Percentiles rank a stretch among this genome's conserved stretches.
Evolutionary conservation across 306 rosid species (phyloP).

Genomic region (Cercis canadensis): DNA sequence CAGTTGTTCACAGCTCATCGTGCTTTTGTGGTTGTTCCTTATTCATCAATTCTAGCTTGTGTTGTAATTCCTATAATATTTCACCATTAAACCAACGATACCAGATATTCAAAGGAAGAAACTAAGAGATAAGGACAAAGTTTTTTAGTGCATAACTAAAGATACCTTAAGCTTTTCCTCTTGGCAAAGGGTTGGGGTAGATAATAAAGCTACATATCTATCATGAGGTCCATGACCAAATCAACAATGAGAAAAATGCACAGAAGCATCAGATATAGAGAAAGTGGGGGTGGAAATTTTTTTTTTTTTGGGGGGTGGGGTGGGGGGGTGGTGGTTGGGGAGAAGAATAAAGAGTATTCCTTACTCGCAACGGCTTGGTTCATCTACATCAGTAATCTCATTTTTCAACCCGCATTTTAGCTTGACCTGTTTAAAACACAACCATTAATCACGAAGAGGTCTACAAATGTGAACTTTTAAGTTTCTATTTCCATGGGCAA

Average conservation of each 20-base stretch:
- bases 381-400: slow-evolving; percentile 89
- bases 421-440: slow-evolving; percentile 66
- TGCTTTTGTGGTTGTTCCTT: slow-evolving; percentile 65
- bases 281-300: background rate
- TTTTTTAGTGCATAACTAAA: slow-evolving; percentile 16
- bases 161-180: slow-evolving; percentile 90
- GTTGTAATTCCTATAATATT: slow-evolving; percentile 76
- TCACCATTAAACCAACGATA: slow-evolving; percentile 23
- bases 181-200: slow-evolving; percentile 80
- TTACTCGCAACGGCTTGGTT: slow-evolving; percentile 99
- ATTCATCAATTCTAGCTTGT: slow-evolving; percentile 75
- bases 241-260: slow-evolving; percentile 30
- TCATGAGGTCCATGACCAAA: slow-evolving; percentile 35
- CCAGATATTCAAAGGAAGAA: slow-evolving; percentile 29
- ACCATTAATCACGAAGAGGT: slow-evolving; percentile 29
- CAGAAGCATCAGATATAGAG: slow-evolving; percentile 12
- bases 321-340: background rate
- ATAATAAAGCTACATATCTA: slow-evolving; percentile 87
- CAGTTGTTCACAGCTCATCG: slow-evolving; percentile 71
- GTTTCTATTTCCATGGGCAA: slow-evolving; percentile 27
- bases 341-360: slow-evolving; percentile 30
- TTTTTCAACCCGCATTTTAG: slow-evolving; percentile 86
- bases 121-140: slow-evolving; percentile 18
- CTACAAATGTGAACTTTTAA: slow-evolving; percentile 16
- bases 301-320: background rate